These are phyloP conservation scores for Tetragonia tetragonoides DNA, from an alignment of 148 eudicot genomes.

Conservation along the genomic window DNA sequence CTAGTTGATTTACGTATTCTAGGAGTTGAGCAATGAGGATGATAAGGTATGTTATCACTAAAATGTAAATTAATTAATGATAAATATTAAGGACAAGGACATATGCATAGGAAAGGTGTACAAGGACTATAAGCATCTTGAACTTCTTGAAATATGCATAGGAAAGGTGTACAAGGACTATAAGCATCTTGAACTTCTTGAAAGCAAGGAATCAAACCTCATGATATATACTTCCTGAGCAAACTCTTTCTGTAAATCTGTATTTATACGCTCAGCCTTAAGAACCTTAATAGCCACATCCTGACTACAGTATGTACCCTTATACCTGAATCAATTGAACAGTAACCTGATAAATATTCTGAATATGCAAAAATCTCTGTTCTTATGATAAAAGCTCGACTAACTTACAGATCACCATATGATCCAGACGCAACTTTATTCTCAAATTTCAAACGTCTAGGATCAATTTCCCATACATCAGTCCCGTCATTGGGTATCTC, in stretches of 20 bases:
- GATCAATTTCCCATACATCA: slow-evolving; percentile 99
- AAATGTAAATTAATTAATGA: no score
- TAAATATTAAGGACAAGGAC: background rate
- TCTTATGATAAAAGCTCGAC: background rate
- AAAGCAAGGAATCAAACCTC: slow-evolving; percentile 54
- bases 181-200: background rate
- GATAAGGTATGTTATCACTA: no score
- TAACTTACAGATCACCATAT: slow-evolving; percentile 96
- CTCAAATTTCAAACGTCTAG: slow-evolving; percentile 67
- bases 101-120: no score
- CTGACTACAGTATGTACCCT: slow-evolving; percentile 89
- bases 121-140: background rate
- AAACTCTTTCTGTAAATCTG: slow-evolving; percentile 88
- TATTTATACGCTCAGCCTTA: slow-evolving; percentile 76
- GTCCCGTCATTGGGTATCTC: slow-evolving; percentile 89
- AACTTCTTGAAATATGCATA: background rate
- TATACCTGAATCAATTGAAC: slow-evolving; percentile 56
- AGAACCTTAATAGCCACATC: slow-evolving; percentile 96
- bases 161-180: background rate
- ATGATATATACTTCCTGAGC: slow-evolving; percentile 96
- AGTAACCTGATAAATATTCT: background rate
- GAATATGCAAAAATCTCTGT: background rate
- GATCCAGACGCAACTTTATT: slow-evolving; percentile 93
- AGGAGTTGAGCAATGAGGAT: background rate
- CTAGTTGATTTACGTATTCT: background rate